phyloP scores from a whole-genome alignment of 768 basidiomycete species.

The Boletus subcaerulescens region DNA sequence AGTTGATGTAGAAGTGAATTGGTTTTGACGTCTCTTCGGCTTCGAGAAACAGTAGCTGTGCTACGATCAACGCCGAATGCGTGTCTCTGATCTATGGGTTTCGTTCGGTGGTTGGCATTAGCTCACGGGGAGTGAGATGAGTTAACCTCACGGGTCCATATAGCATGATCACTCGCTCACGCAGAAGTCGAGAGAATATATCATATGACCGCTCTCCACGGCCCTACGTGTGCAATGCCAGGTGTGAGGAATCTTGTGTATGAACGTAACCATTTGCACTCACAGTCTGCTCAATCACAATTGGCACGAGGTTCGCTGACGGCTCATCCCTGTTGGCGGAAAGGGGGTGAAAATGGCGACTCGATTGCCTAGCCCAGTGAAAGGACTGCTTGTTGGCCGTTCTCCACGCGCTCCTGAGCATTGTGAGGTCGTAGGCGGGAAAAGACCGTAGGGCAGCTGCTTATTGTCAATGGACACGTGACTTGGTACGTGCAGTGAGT shows the following conservation, averaged over 20 bases:
- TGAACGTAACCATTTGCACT: slow-evolving; percentile 14
- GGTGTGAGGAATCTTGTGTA: slow-evolving; percentile 12
- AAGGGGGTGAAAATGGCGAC: slow-evolving; percentile 54
- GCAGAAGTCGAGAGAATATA: slow-evolving; percentile 89
- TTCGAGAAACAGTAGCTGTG: slow-evolving; percentile 92
- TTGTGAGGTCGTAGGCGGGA: slow-evolving; percentile 12
- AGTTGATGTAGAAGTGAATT: slow-evolving; percentile 96
- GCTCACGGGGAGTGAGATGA: slow-evolving; percentile 3
- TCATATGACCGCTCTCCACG: slow-evolving; percentile 91
- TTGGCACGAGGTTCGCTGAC: slow-evolving; percentile 73
- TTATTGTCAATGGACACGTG: slow-evolving; percentile 24
- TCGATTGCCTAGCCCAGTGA: slow-evolving; percentile 13
- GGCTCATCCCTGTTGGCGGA: slow-evolving; percentile 45
- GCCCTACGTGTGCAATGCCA: slow-evolving; percentile 44
- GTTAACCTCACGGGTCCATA: slow-evolving; percentile 74
- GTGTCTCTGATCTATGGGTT: slow-evolving; percentile 74
- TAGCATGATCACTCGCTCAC: slow-evolving; percentile 94
- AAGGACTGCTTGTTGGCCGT: slow-evolving; percentile 17
- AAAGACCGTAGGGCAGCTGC: not conserved
- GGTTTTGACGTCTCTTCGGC: slow-evolving; percentile 93
- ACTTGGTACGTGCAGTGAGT: slow-evolving; percentile 14
- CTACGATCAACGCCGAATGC: slow-evolving; percentile 85
- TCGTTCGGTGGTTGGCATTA: slow-evolving; percentile 12
- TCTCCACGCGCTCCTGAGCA: slow-evolving; percentile 30
- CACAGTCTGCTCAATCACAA: slow-evolving; percentile 92